These are phyloP conservation scores for Penicillium samsonianum DNA, from an alignment of 495 filamentous ascomycete species.

Conservation along the genomic window DNA sequence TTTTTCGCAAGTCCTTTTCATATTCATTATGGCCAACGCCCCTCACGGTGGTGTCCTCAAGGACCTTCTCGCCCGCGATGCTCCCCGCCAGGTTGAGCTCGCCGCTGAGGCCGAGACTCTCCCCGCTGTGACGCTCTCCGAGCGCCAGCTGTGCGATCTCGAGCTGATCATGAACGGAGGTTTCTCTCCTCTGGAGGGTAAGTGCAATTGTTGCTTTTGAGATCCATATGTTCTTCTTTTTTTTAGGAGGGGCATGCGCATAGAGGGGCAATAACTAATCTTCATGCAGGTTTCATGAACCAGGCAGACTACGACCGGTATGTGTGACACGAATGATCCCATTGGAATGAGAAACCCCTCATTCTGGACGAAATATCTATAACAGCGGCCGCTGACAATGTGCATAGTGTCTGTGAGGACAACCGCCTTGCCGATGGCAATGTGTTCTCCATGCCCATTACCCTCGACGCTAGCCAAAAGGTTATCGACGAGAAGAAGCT, in stretches of 20 bases:
- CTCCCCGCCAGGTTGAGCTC: constrained; percentile 72
- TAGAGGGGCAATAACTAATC: constrained; percentile 36
- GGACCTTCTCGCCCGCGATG: constrained; percentile 92
- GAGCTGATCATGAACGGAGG: constrained; percentile 95
- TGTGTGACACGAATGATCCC: constrained; percentile 18
- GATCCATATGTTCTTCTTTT: background rate
- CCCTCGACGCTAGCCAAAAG: constrained; percentile 77
- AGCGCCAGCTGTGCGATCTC: constrained; percentile 96
- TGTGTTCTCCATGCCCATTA: constrained; percentile 97
- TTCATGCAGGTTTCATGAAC: constrained; percentile 83
- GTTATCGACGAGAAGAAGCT: constrained; percentile 71
- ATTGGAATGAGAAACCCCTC: constrained; percentile 18
- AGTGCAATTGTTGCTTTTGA: constrained; percentile 31
- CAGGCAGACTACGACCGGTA: constrained; percentile 95
- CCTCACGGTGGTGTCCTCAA: constrained; percentile 97
- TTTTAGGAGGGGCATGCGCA: constrained; percentile 15
- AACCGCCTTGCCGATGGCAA: constrained; percentile 83
- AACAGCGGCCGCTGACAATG: constrained; percentile 16
- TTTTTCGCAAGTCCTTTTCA: background rate
- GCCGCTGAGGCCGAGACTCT: constrained; percentile 81
- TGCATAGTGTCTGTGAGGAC: constrained; percentile 76
- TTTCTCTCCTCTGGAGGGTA: constrained; percentile 96
- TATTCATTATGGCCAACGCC: constrained; percentile 64
- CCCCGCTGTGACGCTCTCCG: constrained; percentile 79
- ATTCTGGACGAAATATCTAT: background rate